Base-by-base conservation (phyloP, 306 rosid genomes). In the Parietaria judaica region DNA sequence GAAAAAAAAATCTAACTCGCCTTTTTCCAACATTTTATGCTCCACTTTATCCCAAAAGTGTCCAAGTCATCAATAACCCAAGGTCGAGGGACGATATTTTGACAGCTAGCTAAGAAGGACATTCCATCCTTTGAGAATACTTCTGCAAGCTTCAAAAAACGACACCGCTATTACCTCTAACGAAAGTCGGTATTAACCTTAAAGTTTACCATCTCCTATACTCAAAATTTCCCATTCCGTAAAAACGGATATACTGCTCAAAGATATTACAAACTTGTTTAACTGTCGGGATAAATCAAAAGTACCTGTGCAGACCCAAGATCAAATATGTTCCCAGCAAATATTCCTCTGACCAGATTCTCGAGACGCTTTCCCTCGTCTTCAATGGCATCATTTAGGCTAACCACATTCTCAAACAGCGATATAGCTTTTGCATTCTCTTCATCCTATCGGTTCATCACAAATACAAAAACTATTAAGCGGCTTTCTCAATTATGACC, bases 21-120 rank as follows among this genome's bases (percentile, higher is more conserved):
- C 96, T 86, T 88, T 69, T 86, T 88, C 99, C 95, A 92, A 68
- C 85, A 54, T 36, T 79, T 88, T 75, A 84, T 84, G 92, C 75
- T 78, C 99, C 96, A 92, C 78, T 72, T 82, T 72, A 63, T 6
- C 76, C 80, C 86, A 82, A 92, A 92, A 36, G 72, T 15, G 64
- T 88, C 99, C 58, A 92, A 79, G 75, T 92, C 94, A 82, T 92
- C 99, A 71, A 88, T 80, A 51, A 92, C 94, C 96, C 99, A 92
- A 69, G 99, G 99, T 46, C 99, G 88, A 69, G 96, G 84, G 31
- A 82, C 96, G 5, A 92, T 88, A 74, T 86, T 92, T 78, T 92
- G 95, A 73, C 85, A 86, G 72, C 85, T 92, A 61, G 94, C 90
- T 53, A 86, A 74, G 81, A 92, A 92, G 71, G 99, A 92, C 94